Evolutionary conservation across 2,329 filamentous ascomycete species (phyloP).

Genomic region (Aspergillus thermomutatus): DNA sequence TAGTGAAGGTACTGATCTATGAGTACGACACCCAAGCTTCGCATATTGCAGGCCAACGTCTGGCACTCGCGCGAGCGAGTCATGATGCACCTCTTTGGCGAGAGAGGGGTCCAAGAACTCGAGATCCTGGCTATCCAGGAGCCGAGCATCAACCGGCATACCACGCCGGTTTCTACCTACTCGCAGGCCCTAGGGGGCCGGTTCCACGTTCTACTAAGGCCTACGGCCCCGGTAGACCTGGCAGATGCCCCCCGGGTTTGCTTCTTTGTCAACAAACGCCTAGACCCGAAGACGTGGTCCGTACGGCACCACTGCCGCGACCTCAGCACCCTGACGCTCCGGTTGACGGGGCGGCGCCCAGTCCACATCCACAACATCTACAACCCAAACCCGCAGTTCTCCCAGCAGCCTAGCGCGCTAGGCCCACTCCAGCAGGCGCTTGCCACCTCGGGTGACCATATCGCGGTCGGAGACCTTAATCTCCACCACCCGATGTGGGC

Average conservation of each 20-base stretch:
- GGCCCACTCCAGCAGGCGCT: not conserved
- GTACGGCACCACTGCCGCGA: slow-evolving; percentile 15
- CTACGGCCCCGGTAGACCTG: not conserved
- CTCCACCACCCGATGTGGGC: slow-evolving; percentile 5
- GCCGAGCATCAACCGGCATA: slow-evolving; percentile 1
- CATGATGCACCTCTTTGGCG: slow-evolving; percentile 6
- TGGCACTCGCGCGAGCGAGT: slow-evolving; percentile 3
- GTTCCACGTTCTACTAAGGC: slow-evolving; percentile 1
- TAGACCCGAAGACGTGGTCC: slow-evolving; percentile 15
- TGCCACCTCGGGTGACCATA: not conserved
- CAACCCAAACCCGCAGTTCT: slow-evolving; percentile 8
- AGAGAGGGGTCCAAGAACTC: slow-evolving; percentile 3
- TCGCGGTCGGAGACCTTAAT: slow-evolving; percentile 8
- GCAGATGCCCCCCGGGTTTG: slow-evolving; percentile 15
- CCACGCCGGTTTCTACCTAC: slow-evolving; percentile 1
- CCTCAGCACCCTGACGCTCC: slow-evolving; percentile 12
- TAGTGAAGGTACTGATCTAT: not conserved
- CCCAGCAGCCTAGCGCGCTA: not conserved
- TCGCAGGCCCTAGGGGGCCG: slow-evolving; percentile 1
- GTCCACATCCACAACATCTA: slow-evolving; percentile 19
- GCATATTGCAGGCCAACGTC: not conserved
- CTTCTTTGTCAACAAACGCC: slow-evolving; percentile 24
- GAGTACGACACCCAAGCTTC: not conserved
- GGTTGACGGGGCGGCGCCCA: not conserved
- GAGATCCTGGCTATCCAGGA: slow-evolving; percentile 8